Evolutionary conservation across 768 basidiomycete genomes (phyloP).

Genomic region (Rhizopogon roseolus): DNA sequence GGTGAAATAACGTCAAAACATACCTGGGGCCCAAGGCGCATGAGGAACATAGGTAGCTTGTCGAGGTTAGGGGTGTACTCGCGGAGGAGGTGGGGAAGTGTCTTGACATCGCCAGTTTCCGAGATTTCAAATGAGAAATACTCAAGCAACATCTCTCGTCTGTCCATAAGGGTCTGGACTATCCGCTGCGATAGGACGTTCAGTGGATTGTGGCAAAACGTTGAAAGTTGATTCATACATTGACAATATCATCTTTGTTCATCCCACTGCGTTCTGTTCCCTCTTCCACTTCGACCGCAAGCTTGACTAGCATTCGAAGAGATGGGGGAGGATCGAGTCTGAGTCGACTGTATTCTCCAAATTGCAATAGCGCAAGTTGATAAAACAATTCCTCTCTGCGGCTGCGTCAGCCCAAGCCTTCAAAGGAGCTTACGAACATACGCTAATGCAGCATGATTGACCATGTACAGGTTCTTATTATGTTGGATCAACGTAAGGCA

Average conservation of each 20-base stretch:
- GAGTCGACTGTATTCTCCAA: conserved; percentile 73
- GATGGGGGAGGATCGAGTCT: conserved; percentile 81
- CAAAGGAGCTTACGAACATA: conserved; percentile 35
- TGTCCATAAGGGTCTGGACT: conserved; percentile 47
- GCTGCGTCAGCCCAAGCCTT: background rate
- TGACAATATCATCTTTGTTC: conserved; percentile 57
- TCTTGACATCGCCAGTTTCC: conserved; percentile 61
- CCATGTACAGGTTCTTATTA: conserved; percentile 82
- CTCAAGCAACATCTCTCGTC: conserved; percentile 83
- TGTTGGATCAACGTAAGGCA: conserved; percentile 84
- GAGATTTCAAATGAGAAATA: conserved; percentile 83
- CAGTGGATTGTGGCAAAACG: background rate
- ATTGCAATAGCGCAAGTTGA: conserved; percentile 88
- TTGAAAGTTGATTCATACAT: conserved; percentile 42
- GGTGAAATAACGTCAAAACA: background rate
- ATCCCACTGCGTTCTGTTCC: conserved; percentile 45
- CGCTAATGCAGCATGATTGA: conserved; percentile 84
- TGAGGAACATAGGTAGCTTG: conserved; percentile 82
- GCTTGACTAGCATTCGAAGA: conserved; percentile 61
- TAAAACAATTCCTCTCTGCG: conserved; percentile 90
- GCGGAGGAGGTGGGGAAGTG: conserved; percentile 75
- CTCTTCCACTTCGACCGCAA: conserved; percentile 73
- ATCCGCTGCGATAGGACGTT: conserved; percentile 46
- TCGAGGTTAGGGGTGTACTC: conserved; percentile 91
- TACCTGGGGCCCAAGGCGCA: conserved; percentile 92